Evolutionary conservation across 2,329 filamentous ascomycete species (phyloP), one percentile per base, ranked within the genome.

Genomic region (Fusarium lateritium): DNA sequence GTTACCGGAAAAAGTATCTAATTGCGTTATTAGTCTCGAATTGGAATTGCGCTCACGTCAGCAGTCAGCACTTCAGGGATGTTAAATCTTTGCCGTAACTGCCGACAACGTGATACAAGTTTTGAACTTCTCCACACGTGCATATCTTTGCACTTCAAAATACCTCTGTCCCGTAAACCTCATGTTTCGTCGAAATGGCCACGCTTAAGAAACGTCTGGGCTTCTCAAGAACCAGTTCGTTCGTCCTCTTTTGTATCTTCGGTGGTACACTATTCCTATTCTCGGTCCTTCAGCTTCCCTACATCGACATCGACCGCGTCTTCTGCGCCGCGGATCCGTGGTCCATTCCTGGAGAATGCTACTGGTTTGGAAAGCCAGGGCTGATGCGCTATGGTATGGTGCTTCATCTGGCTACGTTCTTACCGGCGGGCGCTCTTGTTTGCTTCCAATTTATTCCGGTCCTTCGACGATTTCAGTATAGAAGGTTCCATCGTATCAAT

Each of bases 401-500:
- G 2, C 14, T 67, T 15, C 64, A 67, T 3, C 42, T 67, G 1
- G 42, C 21, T 5, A 63, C 56, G 0, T 36, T 67, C 13, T 45
- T 67, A 14, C 64, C 64, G 1, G 64, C 56, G 0, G 64, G 62
- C 2, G 45, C 45, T 13, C 17, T 67, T 13, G 62, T 63, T 15
- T 62, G 56, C 21, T 56, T 62, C 3, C 64, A 67, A 2, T 67
- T 67, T 19, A 17, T 67, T 1, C 64, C 64, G 2, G 33, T 31
- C 3, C 57, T 62, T 3, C 46, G 63, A 7, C 24, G 31, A 11
- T 17, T 33, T 0, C 45, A 33, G 8, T 26, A 57, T 26, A 22
- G 28, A 8, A 46, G 10, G 11, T 57, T 57, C 2, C 64, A 67
- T 14, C 62, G 56, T 0, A 5, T 49, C 3, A 67, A 67, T 4